Evolutionary conservation across 768 basidiomycete genomes (phyloP).

Genomic region (Trametes punicea): DNA sequence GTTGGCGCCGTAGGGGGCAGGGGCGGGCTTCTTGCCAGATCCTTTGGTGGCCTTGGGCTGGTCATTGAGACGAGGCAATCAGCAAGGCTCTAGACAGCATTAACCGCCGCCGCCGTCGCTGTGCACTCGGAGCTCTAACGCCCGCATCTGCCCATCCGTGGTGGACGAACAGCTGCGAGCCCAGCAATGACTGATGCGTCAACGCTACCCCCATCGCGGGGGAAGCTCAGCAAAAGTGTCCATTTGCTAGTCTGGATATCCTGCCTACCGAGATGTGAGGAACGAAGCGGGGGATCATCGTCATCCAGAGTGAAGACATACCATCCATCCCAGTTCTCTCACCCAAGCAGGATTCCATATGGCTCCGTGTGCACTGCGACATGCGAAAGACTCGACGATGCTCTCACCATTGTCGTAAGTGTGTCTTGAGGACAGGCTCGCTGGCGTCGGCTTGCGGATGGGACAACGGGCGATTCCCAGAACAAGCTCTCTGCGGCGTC

Average conservation of each 20-base stretch:
- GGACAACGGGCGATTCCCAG: background rate
- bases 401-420: constrained; percentile 23
- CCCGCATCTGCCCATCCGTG: constrained; percentile 27
- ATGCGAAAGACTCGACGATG: background rate
- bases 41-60: constrained; percentile 76
- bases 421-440: constrained; percentile 18
- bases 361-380: constrained; percentile 20
- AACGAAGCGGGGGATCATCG: background rate
- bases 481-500: constrained; percentile 2
- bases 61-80: constrained; percentile 81
- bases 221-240: constrained; percentile 35
- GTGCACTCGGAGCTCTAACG: constrained; percentile 54
- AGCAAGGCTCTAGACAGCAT: constrained; percentile 24
- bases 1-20: constrained; percentile 78
- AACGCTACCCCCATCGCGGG: constrained; percentile 28
- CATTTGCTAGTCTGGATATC: constrained; percentile 12
- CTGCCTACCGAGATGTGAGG: constrained; percentile 9
- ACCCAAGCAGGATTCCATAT: constrained; percentile 14
- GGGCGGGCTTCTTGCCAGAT: constrained; percentile 80
- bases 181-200: constrained; percentile 43
- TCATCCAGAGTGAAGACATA: constrained; percentile 19
- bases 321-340: constrained; percentile 29
- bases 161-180: constrained; percentile 26
- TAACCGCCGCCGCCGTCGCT: constrained; percentile 31
- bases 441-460: constrained; percentile 14